Evolutionary conservation across 2,329 filamentous ascomycete species (phyloP), one percentile per base, ranked within the genome.

Genomic region (Trichoderma atroviride): DNA sequence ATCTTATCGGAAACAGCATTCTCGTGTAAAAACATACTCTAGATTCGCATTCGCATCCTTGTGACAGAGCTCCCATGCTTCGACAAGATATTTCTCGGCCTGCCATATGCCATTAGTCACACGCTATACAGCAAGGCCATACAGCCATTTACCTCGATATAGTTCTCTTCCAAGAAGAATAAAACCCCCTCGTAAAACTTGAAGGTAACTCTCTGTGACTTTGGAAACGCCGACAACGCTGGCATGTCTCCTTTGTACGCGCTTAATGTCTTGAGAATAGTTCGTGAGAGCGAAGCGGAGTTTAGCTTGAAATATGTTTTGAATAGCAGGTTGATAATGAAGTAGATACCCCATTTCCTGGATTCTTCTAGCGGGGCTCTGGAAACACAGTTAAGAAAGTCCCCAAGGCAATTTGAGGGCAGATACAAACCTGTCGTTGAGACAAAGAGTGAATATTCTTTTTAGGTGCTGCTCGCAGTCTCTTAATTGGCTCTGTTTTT

Each of bases 261-360:
- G 58, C 90, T 86, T 59, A 99, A 85, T 0, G 93, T 94, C 73
- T 91, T 92, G 58, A 99, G 84, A 61, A 98, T 91, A 73, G 96
- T 97, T 78, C 96, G 94, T 22, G 91, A 97, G 24, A 98, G 84
- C n/a, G 89, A 90, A 69, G 96, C 91, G 40, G 92, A 92, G 81
- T 97, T 97, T 72, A 98, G 85, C 83, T 93, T 96, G 84, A 99
- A 99, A 80, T 98, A 97, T 1, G 94, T 98, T 81, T 98, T 98
- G 88, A 99, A 99, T 16, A 97, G 85, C 9, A 99, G 86, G 77
- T 97, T 98, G 76, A 94, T 93, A 73, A 95, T 91, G 79, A 94
- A 94, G 83, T 99, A 99, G 59, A 97, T 92, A 7, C 93, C 96
- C 96, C 96, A 99, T 87, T 98, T 99, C 67, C 96, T 89, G 10